Evolutionary conservation across 1,139 yeast species (phyloP).

Genomic region (Diutina rugosa): DNA sequence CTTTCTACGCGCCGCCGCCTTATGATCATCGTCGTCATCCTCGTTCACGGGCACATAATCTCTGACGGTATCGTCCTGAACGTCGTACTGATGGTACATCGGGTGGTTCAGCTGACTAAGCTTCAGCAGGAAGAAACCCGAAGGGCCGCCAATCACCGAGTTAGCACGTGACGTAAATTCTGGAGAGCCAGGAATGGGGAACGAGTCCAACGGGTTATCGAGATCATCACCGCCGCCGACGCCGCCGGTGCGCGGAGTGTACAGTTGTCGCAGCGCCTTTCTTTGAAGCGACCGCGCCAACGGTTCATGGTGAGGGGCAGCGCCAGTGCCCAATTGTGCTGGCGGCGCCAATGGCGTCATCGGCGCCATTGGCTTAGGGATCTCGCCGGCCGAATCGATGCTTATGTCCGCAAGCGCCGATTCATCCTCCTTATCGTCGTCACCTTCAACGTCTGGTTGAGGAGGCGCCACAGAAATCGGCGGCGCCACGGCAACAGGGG

Average conservation of each 20-base stretch:
- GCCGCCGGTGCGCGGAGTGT: background rate
- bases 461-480: background rate
- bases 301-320: background rate
- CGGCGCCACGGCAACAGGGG: background rate
- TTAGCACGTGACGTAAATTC: constrained; percentile 33
- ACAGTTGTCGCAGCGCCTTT: background rate
- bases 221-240: background rate
- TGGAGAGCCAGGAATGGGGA: constrained; percentile 37
- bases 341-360: background rate
- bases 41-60: constrained; percentile 33
- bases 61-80: constrained; percentile 32
- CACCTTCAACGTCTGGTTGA: background rate
- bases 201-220: constrained; percentile 21
- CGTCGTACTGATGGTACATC: constrained; percentile 34
- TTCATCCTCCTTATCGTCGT: background rate
- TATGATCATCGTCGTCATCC: constrained; percentile 34
- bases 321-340: background rate
- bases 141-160: constrained; percentile 25
- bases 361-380: background rate
- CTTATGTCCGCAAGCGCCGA: background rate
- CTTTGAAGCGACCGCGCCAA: background rate
- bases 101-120: constrained; percentile 35
- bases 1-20: constrained; percentile 6
- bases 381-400: background rate
- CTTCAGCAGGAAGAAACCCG: constrained; percentile 21